phyloP scores from a whole-genome alignment of 257 asterid species.

The Coffea eugenioides region DNA sequence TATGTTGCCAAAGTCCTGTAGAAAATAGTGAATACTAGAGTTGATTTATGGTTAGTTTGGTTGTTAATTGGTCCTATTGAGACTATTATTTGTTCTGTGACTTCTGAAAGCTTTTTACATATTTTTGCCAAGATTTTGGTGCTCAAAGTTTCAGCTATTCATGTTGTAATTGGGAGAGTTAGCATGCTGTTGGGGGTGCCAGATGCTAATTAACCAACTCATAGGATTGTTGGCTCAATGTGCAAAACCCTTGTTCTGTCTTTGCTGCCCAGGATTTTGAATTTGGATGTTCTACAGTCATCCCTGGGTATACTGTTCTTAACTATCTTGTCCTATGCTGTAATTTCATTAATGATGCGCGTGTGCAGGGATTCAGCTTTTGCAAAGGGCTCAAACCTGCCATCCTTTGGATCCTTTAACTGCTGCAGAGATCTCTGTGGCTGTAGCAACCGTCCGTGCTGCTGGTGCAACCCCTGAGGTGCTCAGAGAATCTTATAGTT shows the following conservation, averaged over 20 bases:
- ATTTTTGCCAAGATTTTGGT: background rate
- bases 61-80: background rate
- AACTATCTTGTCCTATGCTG: background rate
- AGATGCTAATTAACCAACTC: background rate
- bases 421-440: conserved; percentile 86
- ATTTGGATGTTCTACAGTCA: background rate
- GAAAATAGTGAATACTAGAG: background rate
- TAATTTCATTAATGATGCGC: conserved; percentile 1
- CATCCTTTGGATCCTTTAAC: conserved; percentile 97
- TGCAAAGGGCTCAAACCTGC: conserved; percentile 68
- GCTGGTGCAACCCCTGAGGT: conserved; percentile 99
- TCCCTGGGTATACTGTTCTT: background rate
- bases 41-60: background rate
- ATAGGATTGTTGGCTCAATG: background rate
- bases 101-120: background rate
- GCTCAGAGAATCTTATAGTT: background rate
- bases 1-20: background rate
- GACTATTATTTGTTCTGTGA: background rate
- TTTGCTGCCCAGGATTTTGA: background rate
- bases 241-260: background rate
- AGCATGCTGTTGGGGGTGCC: background rate
- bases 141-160: background rate
- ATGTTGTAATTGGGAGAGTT: background rate
- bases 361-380: conserved; percentile 54
- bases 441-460: conserved; percentile 91